Conservation (phyloP, 306 rosid species). For the Citrullus amarus region DNA sequence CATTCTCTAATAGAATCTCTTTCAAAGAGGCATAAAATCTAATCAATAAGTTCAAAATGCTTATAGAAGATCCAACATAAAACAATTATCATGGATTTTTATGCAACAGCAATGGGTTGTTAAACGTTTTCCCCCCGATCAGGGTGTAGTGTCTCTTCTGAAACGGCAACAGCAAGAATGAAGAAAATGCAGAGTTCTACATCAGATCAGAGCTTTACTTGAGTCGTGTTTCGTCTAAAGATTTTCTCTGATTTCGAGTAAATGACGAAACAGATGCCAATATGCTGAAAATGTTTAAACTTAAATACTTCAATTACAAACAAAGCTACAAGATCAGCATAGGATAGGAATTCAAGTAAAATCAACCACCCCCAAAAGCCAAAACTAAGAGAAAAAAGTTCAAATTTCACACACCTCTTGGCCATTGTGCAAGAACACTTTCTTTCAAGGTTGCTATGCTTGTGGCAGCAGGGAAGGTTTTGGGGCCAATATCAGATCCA, state of each 20-base stretch:
- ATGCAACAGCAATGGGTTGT: neutral
- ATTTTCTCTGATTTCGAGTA: neutral
- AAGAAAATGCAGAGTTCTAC: neutral
- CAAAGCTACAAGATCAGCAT: neutral
- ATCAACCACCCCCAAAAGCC: neutral
- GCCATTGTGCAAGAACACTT: conserved; percentile 80
- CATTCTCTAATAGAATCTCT: neutral
- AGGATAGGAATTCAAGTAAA: neutral
- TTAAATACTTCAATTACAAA: neutral
- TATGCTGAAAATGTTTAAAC: neutral
- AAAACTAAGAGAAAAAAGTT: neutral
- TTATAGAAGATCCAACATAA: neutral
- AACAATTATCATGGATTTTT: neutral
- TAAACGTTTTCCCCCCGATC: neutral
- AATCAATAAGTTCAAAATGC: neutral
- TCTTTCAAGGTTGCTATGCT: conserved; percentile 66
- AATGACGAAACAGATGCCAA: neutral
- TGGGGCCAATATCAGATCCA: conserved; percentile 87
- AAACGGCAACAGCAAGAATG: neutral
- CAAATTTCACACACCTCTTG: conserved; percentile 42
- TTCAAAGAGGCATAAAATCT: neutral
- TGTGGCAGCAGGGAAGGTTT: conserved; percentile 61
- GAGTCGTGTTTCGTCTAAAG: neutral
- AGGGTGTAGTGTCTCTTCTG: neutral
- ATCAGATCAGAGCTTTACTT: neutral